Base-by-base conservation (phyloP, 2,329 filamentous ascomycete species). In the Dactylellina parvicollis region DNA sequence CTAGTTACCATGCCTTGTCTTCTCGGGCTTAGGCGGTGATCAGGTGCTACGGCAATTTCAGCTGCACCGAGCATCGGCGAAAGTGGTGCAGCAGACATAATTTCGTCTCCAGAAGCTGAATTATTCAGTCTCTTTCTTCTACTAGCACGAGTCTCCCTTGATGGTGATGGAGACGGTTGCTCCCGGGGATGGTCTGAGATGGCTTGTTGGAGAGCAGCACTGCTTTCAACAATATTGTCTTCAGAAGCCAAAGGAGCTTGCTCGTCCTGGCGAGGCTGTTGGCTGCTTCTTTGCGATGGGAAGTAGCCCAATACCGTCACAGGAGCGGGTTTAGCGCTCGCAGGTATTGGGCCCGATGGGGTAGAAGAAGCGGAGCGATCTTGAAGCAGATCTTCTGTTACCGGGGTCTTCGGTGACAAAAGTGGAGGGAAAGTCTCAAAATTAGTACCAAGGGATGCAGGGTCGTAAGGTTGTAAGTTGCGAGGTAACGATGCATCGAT, bases 251-350 rank as follows among this genome's bases (percentile, higher is more conserved):
- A 8, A 26, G 16, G 47, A 3, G n/a, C 9, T n/a, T 54, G 32
- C 18, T 44, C 42, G 9, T 42, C 24, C n/a, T 61, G 44, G 14
- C 30, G 4, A 18, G 40, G 18, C 24, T 49, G 28, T 14, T 54
- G 52, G 16, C 12, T 20, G 32, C 38, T n/a, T 40, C 54, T 65
- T 28, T 54, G 52, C 3, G 69, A 60, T 61, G 55, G 38, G 18
- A 65, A 73, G 69, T 73, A 73, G 52, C 69, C 69, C 69, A 73
- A 66, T 73, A 73, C 69, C 50, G 59, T 73, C 14, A 73, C 69
- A 55, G 69, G 69, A 59, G 69, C 62, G 38, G 59, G 69, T 40
- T 50, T 26, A 30, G 26, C 54, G 62, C 69, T 73, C 46, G 69
- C 69, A 49, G 60, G 69, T 65, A 73, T 73, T 66, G 69, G 69